Base-by-base conservation (phyloP, 2,329 filamentous ascomycete species). In the Aureobasidium pullulans region DNA sequence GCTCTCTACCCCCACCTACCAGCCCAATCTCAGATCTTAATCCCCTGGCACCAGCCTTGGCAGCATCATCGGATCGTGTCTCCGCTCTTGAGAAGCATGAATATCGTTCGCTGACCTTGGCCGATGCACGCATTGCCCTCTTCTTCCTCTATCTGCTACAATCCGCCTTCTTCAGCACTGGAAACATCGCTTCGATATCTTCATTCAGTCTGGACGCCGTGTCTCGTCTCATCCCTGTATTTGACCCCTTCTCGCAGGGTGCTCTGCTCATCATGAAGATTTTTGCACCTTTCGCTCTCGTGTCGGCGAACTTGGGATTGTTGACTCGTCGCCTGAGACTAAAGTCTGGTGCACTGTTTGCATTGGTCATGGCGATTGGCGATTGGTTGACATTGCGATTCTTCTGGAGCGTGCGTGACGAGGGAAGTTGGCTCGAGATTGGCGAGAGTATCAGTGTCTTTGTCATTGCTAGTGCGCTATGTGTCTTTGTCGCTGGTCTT, bases 391-490 rank as follows among this genome's bases (percentile, higher is more conserved):
- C 94, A 3, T 79, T 99, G 56, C 90, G 94, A 68, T 99, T 99
- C 78, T 99, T 99, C 76, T 99, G 90, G 85, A 90, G 96, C 67
- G 94, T 99, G 47, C 89, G 88, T 68, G 94, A 99, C 66, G 94
- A 99, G 71, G 94, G 94, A 0, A 94, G 88, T 23, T 99, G 94
- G 94, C 76, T 99, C 61, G 94, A 99, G 71, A 99, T 99, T 70
- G 94, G 94, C 34, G 96, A 90, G 31, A 96, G 90, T 3, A 99
- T 99, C 65, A 96, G 85, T 68, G 92, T 97, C 72, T 99, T 97
- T 73, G 85, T 86, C 62, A 97, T 99, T 75, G 93, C 91, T 16
- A 96, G 90, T 72, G 72, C 90, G 66, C 70, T 97, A 46, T 94
- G 91, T 66, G 86, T 96, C 8, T 99, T 99, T 75, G 91, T 99